These are phyloP conservation scores for Hirschioporus abietinus DNA, from an alignment of 768 basidiomycete genomes.

Conservation along the genomic window DNA sequence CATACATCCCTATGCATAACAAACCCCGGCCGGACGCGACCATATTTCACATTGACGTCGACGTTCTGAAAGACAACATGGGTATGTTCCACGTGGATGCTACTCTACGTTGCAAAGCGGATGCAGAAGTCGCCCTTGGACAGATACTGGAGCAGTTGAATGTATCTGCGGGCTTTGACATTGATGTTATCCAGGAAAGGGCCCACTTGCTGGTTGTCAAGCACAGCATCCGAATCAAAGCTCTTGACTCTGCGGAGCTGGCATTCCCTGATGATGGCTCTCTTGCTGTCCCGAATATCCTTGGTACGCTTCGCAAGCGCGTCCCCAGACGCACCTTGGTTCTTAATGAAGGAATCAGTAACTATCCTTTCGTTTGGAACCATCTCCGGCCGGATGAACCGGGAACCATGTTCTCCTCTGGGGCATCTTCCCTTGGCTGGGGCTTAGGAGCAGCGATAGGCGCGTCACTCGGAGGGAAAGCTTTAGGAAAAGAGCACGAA, in stretches of 20 bases:
- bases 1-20: conserved; percentile 52
- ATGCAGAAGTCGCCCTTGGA: conserved; percentile 43
- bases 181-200: not conserved
- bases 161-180: conserved; percentile 2
- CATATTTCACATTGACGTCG: conserved; percentile 57
- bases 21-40: conserved; percentile 37
- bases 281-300: conserved; percentile 42
- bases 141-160: conserved; percentile 38
- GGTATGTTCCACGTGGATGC: conserved; percentile 53
- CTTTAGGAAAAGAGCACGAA: conserved; percentile 34
- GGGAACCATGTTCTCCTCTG: conserved; percentile 49
- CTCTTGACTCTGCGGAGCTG: conserved; percentile 28
- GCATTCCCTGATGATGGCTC: conserved; percentile 14
- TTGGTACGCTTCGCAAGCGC: conserved; percentile 40
- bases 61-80: conserved; percentile 46
- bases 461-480: conserved; percentile 39
- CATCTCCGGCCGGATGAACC: conserved; percentile 50
- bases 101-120: conserved; percentile 53
- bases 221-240: conserved; percentile 23
- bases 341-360: conserved; percentile 62
- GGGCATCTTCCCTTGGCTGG: conserved; percentile 68
- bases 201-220: conserved; percentile 12
- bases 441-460: conserved; percentile 62
- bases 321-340: conserved; percentile 42
- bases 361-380: conserved; percentile 47